A percentile compares a stretch with the other conserved stretches of the same genome.
Evolutionary conservation across 768 basidiomycete genomes (phyloP).

Genomic region (Boletellus sp.): DNA sequence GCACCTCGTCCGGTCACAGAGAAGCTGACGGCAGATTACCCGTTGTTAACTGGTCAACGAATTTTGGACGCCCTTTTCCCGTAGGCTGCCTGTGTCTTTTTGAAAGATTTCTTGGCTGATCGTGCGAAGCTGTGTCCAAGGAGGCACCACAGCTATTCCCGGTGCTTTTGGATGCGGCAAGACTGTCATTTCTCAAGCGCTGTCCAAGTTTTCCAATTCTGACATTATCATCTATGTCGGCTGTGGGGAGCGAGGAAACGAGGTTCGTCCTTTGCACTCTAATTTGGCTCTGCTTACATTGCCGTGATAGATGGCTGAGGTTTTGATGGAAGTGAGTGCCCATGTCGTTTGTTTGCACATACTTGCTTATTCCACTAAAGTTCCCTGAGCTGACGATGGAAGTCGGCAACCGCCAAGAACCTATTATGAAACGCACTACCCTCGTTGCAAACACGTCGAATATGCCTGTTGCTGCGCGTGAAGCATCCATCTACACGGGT

Average conservation of each 20-base stretch:
- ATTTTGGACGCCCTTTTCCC: constrained; percentile 97
- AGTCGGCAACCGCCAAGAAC: constrained; percentile 87
- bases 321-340: constrained; percentile 84
- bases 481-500: constrained; percentile 99
- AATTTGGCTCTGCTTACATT: constrained; percentile 34
- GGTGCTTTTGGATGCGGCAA: constrained; percentile 99
- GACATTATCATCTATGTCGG: constrained; percentile 99
- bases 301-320: constrained; percentile 84
- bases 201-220: constrained; percentile 98
- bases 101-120: background rate
- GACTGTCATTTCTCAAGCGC: constrained; percentile 96
- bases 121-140: constrained; percentile 78
- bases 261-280: constrained; percentile 44
- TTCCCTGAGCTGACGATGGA: constrained; percentile 95
- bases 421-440: constrained; percentile 99
- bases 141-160: constrained; percentile 95
- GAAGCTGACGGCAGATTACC: constrained; percentile 90
- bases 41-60: constrained; percentile 93
- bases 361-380: constrained; percentile 29
- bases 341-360: constrained; percentile 1
- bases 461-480: constrained; percentile 99
- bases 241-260: constrained; percentile 97
- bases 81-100: constrained; percentile 39
- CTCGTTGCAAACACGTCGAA: constrained; percentile 99
- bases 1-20: constrained; percentile 95